Percentiles rank a stretch among this genome's conserved stretches.
These are phyloP conservation scores for Cystoisospora suis DNA, from an alignment of 169 alveolate species.

Conservation along the genomic window DNA sequence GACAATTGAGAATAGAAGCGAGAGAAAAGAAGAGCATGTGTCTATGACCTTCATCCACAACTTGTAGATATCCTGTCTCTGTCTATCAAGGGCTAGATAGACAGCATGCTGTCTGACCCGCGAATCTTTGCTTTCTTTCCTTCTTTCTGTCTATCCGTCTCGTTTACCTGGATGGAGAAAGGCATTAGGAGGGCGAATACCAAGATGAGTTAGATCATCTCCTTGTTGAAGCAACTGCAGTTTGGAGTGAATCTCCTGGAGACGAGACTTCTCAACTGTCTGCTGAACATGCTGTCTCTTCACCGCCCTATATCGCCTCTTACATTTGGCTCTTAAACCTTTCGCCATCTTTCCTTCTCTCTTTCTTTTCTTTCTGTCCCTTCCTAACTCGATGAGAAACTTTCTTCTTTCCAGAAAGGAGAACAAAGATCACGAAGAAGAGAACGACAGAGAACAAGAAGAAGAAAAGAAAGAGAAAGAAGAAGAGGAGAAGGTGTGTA, in stretches of 20 bases:
- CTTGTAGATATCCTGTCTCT: too few relatives aligned
- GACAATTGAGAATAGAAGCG: neutral
- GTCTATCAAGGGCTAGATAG: too few relatives aligned
- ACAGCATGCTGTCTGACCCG: too few relatives aligned
- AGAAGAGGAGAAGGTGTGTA: neutral
- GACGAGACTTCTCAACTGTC: neutral
- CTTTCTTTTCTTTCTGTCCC: too few relatives aligned
- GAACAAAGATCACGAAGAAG: neutral
- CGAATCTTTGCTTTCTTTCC: neutral
- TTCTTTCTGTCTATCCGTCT: neutral
- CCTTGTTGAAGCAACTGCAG: slow-evolving; percentile 27
- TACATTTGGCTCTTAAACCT: neutral
- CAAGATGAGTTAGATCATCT: neutral
- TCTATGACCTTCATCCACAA: too few relatives aligned
- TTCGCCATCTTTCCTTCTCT: slow-evolving; percentile 10
- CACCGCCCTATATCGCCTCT: slow-evolving; percentile 19
- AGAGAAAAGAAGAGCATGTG: too few relatives aligned
- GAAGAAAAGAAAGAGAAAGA: neutral
- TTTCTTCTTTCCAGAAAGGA: neutral
- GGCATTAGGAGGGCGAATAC: neutral
- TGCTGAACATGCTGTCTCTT: slow-evolving; percentile 5
- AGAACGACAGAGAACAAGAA: neutral
- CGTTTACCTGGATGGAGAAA: slow-evolving; percentile 33
- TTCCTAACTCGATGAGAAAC: too few relatives aligned
- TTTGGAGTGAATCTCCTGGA: neutral